These are phyloP conservation scores for Cerioporus squamosus DNA, from an alignment of 1,284 basidiomycete genomes.

Conservation along the genomic window DNA sequence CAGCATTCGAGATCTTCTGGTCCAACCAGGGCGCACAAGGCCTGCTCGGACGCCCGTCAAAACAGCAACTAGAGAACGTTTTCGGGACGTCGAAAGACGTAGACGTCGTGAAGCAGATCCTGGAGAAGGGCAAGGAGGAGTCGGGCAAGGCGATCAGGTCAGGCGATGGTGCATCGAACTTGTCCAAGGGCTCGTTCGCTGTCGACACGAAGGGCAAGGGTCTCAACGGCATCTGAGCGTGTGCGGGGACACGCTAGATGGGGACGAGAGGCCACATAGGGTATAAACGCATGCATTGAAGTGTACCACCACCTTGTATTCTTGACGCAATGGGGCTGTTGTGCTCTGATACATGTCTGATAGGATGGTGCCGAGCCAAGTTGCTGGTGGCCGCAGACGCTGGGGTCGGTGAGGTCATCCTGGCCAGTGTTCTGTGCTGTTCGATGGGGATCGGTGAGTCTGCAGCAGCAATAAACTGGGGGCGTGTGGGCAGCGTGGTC, in stretches of 20 bases:
- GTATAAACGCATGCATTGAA: not conserved
- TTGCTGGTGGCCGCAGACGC: constrained; percentile 2
- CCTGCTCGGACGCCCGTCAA: constrained; percentile 67
- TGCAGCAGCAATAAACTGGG: not conserved
- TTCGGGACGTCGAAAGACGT: constrained; percentile 70
- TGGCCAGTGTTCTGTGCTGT: not conserved
- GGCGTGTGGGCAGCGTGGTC: not conserved
- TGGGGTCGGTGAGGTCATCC: constrained; percentile 19
- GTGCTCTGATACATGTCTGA: too few relatives aligned
- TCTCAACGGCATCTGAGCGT: constrained; percentile 16
- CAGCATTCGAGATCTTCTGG: constrained; percentile 53
- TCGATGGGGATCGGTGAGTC: constrained; percentile 9
- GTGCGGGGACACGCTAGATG: not conserved
- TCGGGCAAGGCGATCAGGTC: constrained; percentile 46
- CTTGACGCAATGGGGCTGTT: not conserved
- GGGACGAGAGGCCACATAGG: not conserved
- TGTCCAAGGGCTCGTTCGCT: constrained; percentile 44
- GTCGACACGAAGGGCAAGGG: constrained; percentile 47
- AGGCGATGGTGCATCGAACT: constrained; percentile 35
- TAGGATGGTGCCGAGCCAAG: too few relatives aligned
- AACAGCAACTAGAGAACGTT: constrained; percentile 74
- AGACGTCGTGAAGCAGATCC: constrained; percentile 62
- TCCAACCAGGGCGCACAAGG: constrained; percentile 77
- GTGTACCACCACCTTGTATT: constrained; percentile 8
- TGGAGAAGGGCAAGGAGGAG: constrained; percentile 66